A percentile compares a stretch with the other conserved stretches of the same genome.
These are phyloP conservation scores for Phytophthora lateralis DNA, from an alignment of 352 stramenopile genomes.

Conservation along the genomic window DNA sequence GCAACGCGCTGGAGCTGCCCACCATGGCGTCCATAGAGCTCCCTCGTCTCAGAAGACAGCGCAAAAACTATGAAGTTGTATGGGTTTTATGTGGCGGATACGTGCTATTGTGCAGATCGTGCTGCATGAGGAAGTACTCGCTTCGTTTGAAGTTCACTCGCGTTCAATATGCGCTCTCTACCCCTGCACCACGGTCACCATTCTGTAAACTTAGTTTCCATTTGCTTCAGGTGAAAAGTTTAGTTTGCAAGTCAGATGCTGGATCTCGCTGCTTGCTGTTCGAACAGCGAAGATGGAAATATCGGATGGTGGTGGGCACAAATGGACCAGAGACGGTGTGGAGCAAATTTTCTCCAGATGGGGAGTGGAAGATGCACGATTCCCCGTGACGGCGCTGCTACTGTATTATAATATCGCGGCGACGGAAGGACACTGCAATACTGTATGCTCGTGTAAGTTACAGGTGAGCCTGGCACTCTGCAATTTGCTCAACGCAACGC, in stretches of 20 bases:
- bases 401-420: constrained; percentile 6
- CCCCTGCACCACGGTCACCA: too few relatives aligned
- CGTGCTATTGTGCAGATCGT: too few relatives aligned
- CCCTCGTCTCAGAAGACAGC: constrained; percentile 11
- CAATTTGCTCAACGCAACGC: constrained; percentile 21
- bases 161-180: too few relatives aligned
- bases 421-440: constrained; percentile 7
- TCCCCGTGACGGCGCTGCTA: neutral
- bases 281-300: constrained; percentile 10
- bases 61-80: neutral
- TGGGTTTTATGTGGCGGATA: neutral
- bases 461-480: constrained; percentile 13
- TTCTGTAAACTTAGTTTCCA: too few relatives aligned
- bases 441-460: constrained; percentile 1
- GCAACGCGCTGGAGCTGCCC: constrained; percentile 10
- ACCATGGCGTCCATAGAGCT: constrained; percentile 7
- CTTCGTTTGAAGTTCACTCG: too few relatives aligned
- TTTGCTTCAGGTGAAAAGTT: too few relatives aligned
- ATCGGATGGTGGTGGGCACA: constrained; percentile 24
- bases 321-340: constrained; percentile 7
- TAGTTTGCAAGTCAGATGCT: neutral
- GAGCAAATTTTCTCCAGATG: constrained; percentile 30
- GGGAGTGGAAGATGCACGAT: constrained; percentile 23
- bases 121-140: too few relatives aligned
- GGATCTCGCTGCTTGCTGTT: constrained; percentile 16